Conservation (phyloP, 2,329 filamentous ascomycete species). For the Venturia effusa region DNA sequence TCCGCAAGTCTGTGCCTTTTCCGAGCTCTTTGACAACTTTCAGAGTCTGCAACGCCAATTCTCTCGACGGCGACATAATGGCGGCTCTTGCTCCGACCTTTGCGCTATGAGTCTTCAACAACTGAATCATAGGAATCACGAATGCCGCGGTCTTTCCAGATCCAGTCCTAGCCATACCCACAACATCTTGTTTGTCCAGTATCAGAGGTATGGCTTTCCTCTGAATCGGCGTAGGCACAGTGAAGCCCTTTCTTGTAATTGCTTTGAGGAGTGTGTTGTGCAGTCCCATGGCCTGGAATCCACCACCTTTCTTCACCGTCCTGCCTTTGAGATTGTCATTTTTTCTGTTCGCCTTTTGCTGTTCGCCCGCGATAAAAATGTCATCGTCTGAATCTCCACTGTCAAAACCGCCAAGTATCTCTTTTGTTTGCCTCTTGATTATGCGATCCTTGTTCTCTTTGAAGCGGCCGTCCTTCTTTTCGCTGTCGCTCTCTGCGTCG, state of each 20-base stretch:
- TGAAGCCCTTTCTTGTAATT: conserved; percentile 88
- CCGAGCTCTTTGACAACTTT: conserved; percentile 95
- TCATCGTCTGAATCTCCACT: conserved; percentile 51
- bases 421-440: neutral
- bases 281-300: conserved; percentile 90
- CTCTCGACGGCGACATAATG: conserved; percentile 84
- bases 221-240: conserved; percentile 93
- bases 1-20: conserved; percentile 80
- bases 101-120: conserved; percentile 75
- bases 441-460: conserved; percentile 1
- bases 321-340: conserved; percentile 70
- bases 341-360: conserved; percentile 82
- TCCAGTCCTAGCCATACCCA: conserved; percentile 97
- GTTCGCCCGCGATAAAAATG: conserved; percentile 80
- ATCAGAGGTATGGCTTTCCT: conserved; percentile 91
- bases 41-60: conserved; percentile 86
- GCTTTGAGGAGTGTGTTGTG: conserved; percentile 78
- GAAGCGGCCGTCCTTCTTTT: neutral
- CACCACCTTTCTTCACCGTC: conserved; percentile 86
- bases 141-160: conserved; percentile 98
- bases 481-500: conserved; percentile 32
- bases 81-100: conserved; percentile 78
- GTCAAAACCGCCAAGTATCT: conserved; percentile 30
- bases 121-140: conserved; percentile 96
- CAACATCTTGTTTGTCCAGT: conserved; percentile 85